Base-by-base conservation (phyloP, 768 basidiomycete species). In the Cytidiella melzeri region DNA sequence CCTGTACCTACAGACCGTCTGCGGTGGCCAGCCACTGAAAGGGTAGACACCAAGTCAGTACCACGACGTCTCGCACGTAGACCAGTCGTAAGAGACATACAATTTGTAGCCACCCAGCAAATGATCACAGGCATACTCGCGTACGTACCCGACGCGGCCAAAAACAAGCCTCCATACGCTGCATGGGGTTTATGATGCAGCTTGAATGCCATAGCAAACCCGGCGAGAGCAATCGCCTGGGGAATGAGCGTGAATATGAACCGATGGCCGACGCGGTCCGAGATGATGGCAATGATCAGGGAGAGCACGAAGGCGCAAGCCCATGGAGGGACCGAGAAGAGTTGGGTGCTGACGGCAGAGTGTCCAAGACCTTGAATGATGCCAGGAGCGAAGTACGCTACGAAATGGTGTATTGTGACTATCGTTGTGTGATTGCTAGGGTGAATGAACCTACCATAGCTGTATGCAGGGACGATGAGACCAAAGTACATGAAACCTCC, bases 401-500 rank as follows among this genome's bases (percentile, higher is more conserved):
- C 6, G 34, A 26, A 19, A 47, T 20, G 5, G 21, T 11, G 12
- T 13, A 12, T 39, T n/a, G n/a, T n/a, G n/a, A n/a, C n/a, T 4
- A 42, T 27, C 5, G 19, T 9, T 42, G n/a, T 19, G n/a, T 19
- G 19, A 4, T 44, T 47, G 13, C n/a, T n/a, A n/a, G n/a, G n/a
- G 3, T 43, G 10, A 38, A n/a, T 15, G 7, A 3, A 42, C 60
- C 38, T 41, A 64, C 62, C 60, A 41, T 64, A 64, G 24, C 59
- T 45, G 47, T 64, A 64, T 3, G 60, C 63, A 13, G 61, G 58
- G 5, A 61, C 58, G 30, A 64, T 53, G 43, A 64, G 56, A 6
- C 61, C 61, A 47, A 64, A 56, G 55, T 64, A 64, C 61, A 64
- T 64, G 50, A 64, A 63, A n/a, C 61, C 63, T 24, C 60, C 61